A percentile compares a stretch with the other conserved stretches of the same genome.
Evolutionary conservation across 2,329 filamentous ascomycete species (phyloP).

Genomic region (Scedosporium dehoogii): DNA sequence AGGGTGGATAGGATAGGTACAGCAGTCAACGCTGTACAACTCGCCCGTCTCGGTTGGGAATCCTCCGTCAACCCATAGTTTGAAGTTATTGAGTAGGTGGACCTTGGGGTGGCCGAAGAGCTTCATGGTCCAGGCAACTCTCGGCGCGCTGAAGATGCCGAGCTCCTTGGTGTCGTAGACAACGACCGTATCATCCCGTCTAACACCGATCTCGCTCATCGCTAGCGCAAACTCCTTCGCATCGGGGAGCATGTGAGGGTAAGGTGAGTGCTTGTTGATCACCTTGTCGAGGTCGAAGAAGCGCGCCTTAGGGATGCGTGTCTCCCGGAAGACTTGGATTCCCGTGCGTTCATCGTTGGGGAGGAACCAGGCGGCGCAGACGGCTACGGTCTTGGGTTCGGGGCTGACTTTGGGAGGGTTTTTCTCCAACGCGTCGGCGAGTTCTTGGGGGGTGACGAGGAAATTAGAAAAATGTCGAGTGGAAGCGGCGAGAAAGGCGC

Average conservation of each 20-base stretch:
- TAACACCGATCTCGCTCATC: constrained; percentile 83
- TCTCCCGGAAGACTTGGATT: constrained; percentile 67
- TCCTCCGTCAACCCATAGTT: constrained; percentile 79
- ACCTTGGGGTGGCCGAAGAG: constrained; percentile 85
- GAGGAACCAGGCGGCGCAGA: constrained; percentile 94
- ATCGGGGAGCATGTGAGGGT: constrained; percentile 92
- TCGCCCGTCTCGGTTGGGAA: constrained; percentile 74
- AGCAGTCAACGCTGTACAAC: constrained; percentile 56
- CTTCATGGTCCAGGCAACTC: constrained; percentile 86
- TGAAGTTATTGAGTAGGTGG: constrained; percentile 92
- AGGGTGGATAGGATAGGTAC: constrained; percentile 55
- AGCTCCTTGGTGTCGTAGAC: constrained; percentile 89
- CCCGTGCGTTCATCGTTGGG: constrained; percentile 84
- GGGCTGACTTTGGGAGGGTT: constrained; percentile 74
- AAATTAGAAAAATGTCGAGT: constrained; percentile 57
- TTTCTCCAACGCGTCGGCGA: constrained; percentile 70
- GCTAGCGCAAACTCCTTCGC: constrained; percentile 72
- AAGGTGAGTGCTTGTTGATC: constrained; percentile 77
- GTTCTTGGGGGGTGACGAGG: constrained; percentile 74
- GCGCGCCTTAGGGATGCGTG: constrained; percentile 77
- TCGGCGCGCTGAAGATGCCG: constrained; percentile 87
- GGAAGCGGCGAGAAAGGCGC: neutral
- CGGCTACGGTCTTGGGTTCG: constrained; percentile 71
- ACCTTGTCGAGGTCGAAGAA: constrained; percentile 96
- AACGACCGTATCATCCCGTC: constrained; percentile 78